Base-by-base conservation (phyloP, 2,329 filamentous ascomycete species). In the Beauveria asiatica region DNA sequence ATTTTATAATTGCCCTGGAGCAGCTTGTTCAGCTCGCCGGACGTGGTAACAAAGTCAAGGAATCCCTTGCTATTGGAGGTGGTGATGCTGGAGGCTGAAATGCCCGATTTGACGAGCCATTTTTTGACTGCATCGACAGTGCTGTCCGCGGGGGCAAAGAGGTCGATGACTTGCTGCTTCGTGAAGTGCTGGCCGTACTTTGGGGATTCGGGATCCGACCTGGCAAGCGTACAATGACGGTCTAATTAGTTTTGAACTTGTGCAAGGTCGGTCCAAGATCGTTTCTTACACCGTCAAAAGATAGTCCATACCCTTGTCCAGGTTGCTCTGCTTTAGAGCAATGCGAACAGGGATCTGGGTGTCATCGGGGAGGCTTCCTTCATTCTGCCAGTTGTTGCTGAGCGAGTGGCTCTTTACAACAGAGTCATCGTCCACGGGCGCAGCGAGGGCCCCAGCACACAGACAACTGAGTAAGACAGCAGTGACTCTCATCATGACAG, bases 101-200 rank as follows among this genome's bases (percentile, higher is more conserved):
- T 80, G 5, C 83, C 83, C 44, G 77, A 74, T 9, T 69, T 66
- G n/a, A 73, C 68, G 8, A 85, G 74, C 83, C 83, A 86, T 6
- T 73, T 66, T 64, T 76, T 75, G 21, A 84, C 79, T 2, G 76
- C 70, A n/a, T 77, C 71, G 4, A 83, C 74, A 4, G 79, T 71
- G 41, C 80, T 77, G 9, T 69, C 61, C 5, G 62, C 25, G 27
- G 57, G 49, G 10, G 57, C 13, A 21, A 59, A 59, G 4, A 54
- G 9, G 10, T 42, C 23, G 13, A 37, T 56, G n/a, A 46, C 30
- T 48, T 59, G 13, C 3, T 53, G 19, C 10, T 17, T 17, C 16
- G 46, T 59, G 3, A 37, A 59, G 57, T 59, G 49, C 25, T 59
- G 16, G 27, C 57, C 57, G n/a, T 59, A 59, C 37, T 59, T 19